These are phyloP conservation scores for Prunus yedoensis DNA, from an alignment of 331 rosid genomes.

Conservation along the genomic window DNA sequence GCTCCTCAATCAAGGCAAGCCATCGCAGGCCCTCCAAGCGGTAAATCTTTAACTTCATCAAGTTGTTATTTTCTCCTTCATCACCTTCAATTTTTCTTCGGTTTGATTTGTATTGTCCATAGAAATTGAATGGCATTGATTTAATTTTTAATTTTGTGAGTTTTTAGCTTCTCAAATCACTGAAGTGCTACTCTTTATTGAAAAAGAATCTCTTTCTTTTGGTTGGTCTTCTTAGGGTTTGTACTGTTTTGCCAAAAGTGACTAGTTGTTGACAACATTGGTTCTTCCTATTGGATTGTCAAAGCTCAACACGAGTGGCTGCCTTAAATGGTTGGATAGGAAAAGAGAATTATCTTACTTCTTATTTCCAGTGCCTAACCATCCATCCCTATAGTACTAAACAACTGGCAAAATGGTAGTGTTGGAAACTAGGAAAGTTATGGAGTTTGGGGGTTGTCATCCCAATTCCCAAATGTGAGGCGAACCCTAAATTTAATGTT, in stretches of 20 bases:
- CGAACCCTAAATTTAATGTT: too few relatives aligned
- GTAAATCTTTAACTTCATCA: constrained; percentile 32
- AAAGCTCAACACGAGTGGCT: background rate
- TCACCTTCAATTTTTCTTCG: background rate
- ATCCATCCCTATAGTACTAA: background rate
- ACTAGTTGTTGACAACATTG: too few relatives aligned
- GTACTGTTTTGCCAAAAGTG: background rate
- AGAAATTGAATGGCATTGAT: background rate
- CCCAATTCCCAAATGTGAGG: too few relatives aligned
- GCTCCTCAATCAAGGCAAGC: constrained; percentile 76
- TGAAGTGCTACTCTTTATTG: background rate
- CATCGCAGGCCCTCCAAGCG: constrained; percentile 92
- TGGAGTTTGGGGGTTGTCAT: background rate
- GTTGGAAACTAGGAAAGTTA: background rate
- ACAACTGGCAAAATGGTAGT: background rate
- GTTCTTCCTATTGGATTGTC: background rate
- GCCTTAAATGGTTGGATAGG: background rate
- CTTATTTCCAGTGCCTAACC: background rate
- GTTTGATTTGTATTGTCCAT: background rate
- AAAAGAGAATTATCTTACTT: background rate
- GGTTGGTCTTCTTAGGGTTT: constrained; percentile 9
- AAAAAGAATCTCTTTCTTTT: background rate
- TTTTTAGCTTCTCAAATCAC: background rate
- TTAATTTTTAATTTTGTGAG: background rate
- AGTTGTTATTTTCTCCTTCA: background rate